Evolutionary conservation across 169 alveolate genomes (phyloP).

Genomic region (Neospora caninum): DNA sequence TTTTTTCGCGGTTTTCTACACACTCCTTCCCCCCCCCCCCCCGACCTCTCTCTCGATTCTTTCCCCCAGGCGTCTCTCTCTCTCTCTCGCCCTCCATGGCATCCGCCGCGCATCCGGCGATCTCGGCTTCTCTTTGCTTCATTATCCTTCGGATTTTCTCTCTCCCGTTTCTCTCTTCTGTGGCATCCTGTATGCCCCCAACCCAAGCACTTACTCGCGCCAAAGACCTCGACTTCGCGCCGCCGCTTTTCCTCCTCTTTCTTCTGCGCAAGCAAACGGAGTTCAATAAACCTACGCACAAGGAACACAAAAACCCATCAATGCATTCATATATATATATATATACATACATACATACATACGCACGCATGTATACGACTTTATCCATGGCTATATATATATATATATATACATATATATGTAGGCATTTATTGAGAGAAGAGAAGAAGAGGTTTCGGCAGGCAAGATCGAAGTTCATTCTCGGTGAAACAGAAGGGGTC

Average conservation of each 20-base stretch:
- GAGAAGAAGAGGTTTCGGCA: too few species aligned
- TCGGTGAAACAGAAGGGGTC: too few species aligned
- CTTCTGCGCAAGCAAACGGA: not conserved
- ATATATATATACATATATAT: too few species aligned
- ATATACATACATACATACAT: too few species aligned
- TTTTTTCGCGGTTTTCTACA: too few species aligned
- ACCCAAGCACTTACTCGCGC: not conserved
- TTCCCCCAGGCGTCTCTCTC: not conserved
- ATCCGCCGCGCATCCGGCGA: too few species aligned
- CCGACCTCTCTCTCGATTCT: not conserved
- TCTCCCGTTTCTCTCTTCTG: not conserved
- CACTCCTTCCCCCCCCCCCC: too few species aligned
- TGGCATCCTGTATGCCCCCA: too few species aligned
- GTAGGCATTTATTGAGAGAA: too few species aligned
- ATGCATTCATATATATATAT: not conserved
- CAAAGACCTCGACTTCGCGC: conserved; percentile 10
- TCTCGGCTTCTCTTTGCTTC: not conserved
- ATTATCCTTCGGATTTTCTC: not conserved
- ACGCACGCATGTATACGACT: too few species aligned
- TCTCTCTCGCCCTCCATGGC: not conserved
- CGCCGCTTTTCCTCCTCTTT: not conserved
- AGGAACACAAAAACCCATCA: not conserved
- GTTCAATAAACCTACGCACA: conserved; percentile 5
- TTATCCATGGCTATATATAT: not conserved
- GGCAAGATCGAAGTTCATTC: too few species aligned